Evolutionary conservation across 345 rosid species (phyloP).

Genomic region (Dipteronia sinensis): DNA sequence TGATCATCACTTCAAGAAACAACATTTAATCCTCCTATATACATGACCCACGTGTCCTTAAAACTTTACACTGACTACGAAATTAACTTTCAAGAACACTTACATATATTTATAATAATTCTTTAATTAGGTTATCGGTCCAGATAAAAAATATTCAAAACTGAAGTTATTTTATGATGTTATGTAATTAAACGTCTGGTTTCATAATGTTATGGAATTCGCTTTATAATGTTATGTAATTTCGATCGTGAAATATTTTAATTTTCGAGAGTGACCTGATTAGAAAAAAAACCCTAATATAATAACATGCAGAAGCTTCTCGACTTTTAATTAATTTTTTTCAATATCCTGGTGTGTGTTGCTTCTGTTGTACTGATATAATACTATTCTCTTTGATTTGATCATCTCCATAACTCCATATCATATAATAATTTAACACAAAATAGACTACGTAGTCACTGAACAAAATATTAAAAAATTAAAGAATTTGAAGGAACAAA

Average conservation of each 20-base stretch:
- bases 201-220: no score
- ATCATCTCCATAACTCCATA: neutral
- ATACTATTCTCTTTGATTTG: neutral
- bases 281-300: no score
- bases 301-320: slow-evolving; percentile 14
- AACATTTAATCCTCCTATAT: neutral
- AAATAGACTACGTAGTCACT: no score
- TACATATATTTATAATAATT: neutral
- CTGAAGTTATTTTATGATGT: no score
- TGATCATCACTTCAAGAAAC: neutral
- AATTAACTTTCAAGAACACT: neutral
- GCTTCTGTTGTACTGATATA: neutral
- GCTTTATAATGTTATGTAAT: no score
- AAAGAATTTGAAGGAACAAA: neutral
- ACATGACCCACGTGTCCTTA: slow-evolving; percentile 15
- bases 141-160: no score
- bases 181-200: no score
- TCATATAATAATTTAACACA: neutral
- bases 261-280: no score
- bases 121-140: no score
- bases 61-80: neutral
- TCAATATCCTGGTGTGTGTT: slow-evolving; percentile 10
- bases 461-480: neutral
- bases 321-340: neutral
- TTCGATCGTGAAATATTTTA: no score